phyloP scores from a whole-genome alignment of 2,329 filamentous ascomycete species.

The Microcera coccophila region DNA sequence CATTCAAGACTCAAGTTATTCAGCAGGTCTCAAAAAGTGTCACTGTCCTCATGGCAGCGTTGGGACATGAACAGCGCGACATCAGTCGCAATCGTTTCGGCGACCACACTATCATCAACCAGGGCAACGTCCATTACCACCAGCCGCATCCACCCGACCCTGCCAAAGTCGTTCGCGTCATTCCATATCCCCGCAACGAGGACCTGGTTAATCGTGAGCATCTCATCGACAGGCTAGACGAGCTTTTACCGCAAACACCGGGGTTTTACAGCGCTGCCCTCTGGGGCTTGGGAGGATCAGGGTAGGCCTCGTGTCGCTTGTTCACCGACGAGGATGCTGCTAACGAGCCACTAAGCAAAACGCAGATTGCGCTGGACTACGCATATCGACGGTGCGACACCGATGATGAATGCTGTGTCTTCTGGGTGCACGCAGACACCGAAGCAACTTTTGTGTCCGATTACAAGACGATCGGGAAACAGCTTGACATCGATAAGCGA shows the following conservation, averaged over 20 bases:
- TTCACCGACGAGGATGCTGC: not conserved
- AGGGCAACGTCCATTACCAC: not conserved
- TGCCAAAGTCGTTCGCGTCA: not conserved
- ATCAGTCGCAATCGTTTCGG: not conserved
- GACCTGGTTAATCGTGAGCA: conserved; percentile 8
- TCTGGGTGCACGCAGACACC: not conserved
- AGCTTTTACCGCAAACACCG: not conserved
- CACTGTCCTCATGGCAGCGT: not conserved
- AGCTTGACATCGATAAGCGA: conserved; percentile 12
- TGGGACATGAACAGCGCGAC: not conserved
- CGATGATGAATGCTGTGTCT: not conserved
- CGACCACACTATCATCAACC: not conserved
- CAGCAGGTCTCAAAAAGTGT: not conserved
- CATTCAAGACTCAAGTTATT: not conserved
- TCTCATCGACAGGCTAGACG: conserved; percentile 5
- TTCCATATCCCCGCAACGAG: conserved; percentile 16
- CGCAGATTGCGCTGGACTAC: not conserved
- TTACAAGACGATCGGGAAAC: not conserved
- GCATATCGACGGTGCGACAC: not conserved
- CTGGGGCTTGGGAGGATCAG: conserved; percentile 15
- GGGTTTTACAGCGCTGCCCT: conserved; percentile 11
- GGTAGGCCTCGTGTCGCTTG: conserved; percentile 7
- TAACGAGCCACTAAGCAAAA: not conserved
- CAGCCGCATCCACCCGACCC: not conserved
- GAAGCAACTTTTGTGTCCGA: not conserved